Conservation (phyloP, 2,329 filamentous ascomycete genomes). For the Ophiocordyceps robertsii region DNA sequence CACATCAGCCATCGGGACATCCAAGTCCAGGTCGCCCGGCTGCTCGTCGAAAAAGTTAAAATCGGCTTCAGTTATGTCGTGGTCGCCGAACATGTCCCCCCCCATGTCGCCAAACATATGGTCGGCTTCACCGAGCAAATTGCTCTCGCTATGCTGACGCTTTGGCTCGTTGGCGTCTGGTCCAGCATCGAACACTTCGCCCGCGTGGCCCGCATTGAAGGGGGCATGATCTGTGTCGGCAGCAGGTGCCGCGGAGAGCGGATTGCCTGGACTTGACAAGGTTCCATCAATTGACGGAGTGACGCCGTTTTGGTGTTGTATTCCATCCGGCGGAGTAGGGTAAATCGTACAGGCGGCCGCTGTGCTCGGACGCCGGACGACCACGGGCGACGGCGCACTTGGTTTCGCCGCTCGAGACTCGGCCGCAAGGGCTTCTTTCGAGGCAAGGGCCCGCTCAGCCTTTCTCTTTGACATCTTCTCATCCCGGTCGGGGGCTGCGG, state of each 20-base stretch:
- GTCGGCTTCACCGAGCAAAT: conserved; percentile 33
- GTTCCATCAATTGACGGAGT: conserved; percentile 44
- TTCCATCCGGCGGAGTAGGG: conserved; percentile 56
- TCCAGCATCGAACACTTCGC: conserved; percentile 11
- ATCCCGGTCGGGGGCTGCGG: conserved; percentile 29
- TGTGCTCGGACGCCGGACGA: conserved; percentile 34
- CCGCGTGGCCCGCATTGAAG: conserved; percentile 7
- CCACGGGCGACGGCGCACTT: conserved; percentile 38
- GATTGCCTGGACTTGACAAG: conserved; percentile 41
- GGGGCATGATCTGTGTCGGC: conserved; percentile 15
- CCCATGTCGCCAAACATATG: conserved; percentile 57
- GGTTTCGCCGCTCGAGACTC: conserved; percentile 27
- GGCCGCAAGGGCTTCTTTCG: conserved; percentile 27
- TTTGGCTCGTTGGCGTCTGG: conserved; percentile 27
- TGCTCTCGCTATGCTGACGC: conserved; percentile 27
- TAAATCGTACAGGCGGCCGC: conserved; percentile 45
- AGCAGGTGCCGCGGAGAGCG: conserved; percentile 12
- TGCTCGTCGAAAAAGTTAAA: conserved; percentile 72
- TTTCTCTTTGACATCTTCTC: conserved; percentile 33
- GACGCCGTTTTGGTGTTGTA: conserved; percentile 38
- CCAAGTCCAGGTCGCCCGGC: conserved; percentile 26
- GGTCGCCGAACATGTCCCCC: conserved; percentile 58
- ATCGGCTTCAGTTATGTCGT: conserved; percentile 67
- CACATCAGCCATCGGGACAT: conserved; percentile 15
- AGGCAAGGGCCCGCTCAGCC: conserved; percentile 31